Evolutionary conservation across 2,329 filamentous ascomycete genomes (phyloP), one percentile per base, ranked within the genome.

Genomic region (Penicillium corylophilum): DNA sequence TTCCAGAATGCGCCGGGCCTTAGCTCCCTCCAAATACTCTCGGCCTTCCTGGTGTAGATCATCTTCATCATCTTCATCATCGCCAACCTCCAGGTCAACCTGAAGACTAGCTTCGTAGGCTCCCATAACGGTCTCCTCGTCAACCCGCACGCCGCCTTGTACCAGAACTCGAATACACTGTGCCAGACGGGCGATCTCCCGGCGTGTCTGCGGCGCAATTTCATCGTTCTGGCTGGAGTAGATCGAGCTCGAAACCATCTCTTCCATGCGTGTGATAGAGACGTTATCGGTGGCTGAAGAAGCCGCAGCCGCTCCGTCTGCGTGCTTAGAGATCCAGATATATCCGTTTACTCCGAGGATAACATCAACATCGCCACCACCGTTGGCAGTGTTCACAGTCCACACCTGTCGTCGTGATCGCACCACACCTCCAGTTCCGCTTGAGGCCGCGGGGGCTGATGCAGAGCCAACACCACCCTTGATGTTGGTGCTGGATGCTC

Each of bases 201-300:
- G 83, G 78, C 94, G 85, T 15, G 90, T 93, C 44, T 84, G 83
- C 2, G 84, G 76, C 20, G 83, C 77, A 57, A 99, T 91, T 50
- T 84, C 81, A 69, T 97, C 93, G 69, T 99, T 99, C 76, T 96
- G 91, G 68, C 89, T 95, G 49, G 89, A 94, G 74, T 99, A 99
- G 62, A 96, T 90, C 48, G 87, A 89, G 64, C 85, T 85, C 57
- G 86, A 91, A 18, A 94, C 88, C 61, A 79, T 85, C 74, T 99
- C 94, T 71, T 97, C 94, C 70, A 96, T 82, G 59, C 89, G 83
- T 47, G 90, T 95, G 64, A 96, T 89, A 2, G 81, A 80, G 9
- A 77, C 84, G 67, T 77, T 79, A 48, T 76, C 76, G 8, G 68
- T 70, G n/a, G 77, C 74, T 39, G 80, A 72, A 2, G 64, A 71